Evolutionary conservation across 78 protist genomes (phyloP).

Genomic region (Planoprotostelium fungivorum): DNA sequence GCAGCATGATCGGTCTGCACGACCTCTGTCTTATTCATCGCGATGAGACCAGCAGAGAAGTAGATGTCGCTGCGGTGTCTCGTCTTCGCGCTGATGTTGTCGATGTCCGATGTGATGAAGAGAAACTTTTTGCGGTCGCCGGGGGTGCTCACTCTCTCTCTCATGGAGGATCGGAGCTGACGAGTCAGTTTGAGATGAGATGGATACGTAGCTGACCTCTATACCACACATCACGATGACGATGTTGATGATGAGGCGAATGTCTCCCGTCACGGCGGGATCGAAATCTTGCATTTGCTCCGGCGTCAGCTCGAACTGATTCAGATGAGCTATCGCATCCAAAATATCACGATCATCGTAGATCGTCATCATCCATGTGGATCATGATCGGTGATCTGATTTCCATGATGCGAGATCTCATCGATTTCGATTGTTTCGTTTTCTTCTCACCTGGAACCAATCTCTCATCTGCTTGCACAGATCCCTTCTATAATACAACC

Average conservation of each 20-base stretch:
- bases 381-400: too few species aligned
- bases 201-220: neutral
- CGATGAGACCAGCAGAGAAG: neutral
- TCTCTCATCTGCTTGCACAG: neutral
- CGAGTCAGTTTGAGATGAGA: neutral
- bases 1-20: too few species aligned
- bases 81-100: neutral
- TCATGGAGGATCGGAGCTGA: neutral
- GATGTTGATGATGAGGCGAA: neutral
- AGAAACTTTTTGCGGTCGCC: neutral
- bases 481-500: neutral
- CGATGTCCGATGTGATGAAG: neutral
- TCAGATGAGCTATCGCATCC: too few species aligned
- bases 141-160: neutral
- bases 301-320: neutral
- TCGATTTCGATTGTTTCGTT: too few species aligned
- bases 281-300: neutral
- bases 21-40: neutral
- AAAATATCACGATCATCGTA: too few species aligned
- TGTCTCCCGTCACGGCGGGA: neutral
- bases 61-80: neutral
- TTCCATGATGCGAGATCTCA: too few species aligned
- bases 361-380: too few species aligned
- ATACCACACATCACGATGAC: neutral
- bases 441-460: neutral